phyloP scores from a whole-genome alignment of 2,329 filamentous ascomycete genomes.

The Hypoxylon sp. region DNA sequence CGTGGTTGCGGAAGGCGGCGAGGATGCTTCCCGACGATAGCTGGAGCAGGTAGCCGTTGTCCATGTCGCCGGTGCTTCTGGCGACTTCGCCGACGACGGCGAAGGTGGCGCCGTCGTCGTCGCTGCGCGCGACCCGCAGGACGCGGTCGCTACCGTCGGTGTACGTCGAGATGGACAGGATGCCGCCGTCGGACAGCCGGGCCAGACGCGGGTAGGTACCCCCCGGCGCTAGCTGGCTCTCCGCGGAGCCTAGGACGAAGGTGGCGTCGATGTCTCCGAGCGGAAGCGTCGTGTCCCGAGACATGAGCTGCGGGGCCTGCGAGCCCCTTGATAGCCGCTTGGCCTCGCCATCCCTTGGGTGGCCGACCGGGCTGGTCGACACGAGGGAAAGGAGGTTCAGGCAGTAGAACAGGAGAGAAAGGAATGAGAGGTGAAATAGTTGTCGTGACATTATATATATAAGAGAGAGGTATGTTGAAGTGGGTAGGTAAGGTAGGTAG shows the following conservation, averaged over 20 bases:
- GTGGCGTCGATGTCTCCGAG: constrained; percentile 31
- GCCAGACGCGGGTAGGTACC: constrained; percentile 57
- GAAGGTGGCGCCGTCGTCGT: constrained; percentile 53
- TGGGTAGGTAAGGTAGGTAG: not conserved
- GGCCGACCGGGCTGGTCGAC: constrained; percentile 17
- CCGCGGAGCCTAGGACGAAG: constrained; percentile 30
- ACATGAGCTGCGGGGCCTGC: constrained; percentile 1
- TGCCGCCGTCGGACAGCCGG: constrained; percentile 53
- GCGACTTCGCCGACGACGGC: constrained; percentile 52
- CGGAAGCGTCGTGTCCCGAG: constrained; percentile 21
- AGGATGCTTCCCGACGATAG: constrained; percentile 51
- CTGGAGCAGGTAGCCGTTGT: constrained; percentile 57
- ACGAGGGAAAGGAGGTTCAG: constrained; percentile 25
- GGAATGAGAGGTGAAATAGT: constrained; percentile 24
- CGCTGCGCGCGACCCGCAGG: constrained; percentile 53
- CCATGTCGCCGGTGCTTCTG: constrained; percentile 53
- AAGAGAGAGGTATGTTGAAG: not conserved
- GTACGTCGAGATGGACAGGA: constrained; percentile 52
- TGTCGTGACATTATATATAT: constrained; percentile 16
- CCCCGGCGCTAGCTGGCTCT: constrained; percentile 17
- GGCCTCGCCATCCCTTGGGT: constrained; percentile 1
- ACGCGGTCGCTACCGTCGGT: constrained; percentile 45
- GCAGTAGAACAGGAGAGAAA: constrained; percentile 23
- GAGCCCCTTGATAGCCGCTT: not conserved
- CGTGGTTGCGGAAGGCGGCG: constrained; percentile 58